Base-by-base conservation (phyloP, 352 stramenopile genomes). In the Pythium biforme region DNA sequence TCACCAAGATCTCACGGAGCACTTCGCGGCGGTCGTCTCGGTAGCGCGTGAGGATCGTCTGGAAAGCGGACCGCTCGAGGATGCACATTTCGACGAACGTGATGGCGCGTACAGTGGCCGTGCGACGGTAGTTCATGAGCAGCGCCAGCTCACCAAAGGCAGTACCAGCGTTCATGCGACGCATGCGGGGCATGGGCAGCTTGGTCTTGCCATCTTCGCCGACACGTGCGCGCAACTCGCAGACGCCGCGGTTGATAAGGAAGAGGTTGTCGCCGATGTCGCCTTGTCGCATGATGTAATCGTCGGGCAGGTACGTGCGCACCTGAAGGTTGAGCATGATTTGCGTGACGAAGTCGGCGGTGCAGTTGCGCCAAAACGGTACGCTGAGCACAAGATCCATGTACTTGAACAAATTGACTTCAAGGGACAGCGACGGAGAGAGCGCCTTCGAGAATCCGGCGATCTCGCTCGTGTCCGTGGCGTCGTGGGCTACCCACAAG, bases 61-160 rank as follows among this genome's bases (percentile, higher is more conserved):
- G 62, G 45, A 74, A 74, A 10, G 34, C 39, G 0, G 7, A 9
- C 27, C 64, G 58, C 7, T 31, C 19, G 17, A 75, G 29, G 10
- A 72, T 47, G 23, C 68, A 70, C 53, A 75, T 61, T 20, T 72
- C 68, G 20, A 68, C 60, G 48, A 67, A 74, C 25, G 58, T 68
- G 5, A 65, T 25, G 10, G 70, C 70, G 29, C 63, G 62, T 1
- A 71, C 65, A 2, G 37, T 73, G 0, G 70, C 66, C 12, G 73
- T 75, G 41, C 69, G 59, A 0, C 54, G 46, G 48, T 69, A 72
- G 51, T 77, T 66, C 66, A 75, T 75, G 19, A 80, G 58, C 54
- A 80, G 49, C 10, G 69, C 62, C 25, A 80, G 62, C 47, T 80
- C 73, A 1, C 73, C 73, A 58, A 79, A 80, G 26, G 68, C 69